These are phyloP conservation scores for Yamadazyma sp. DNA, from an alignment of 805 yeast genomes.

Conservation along the genomic window DNA sequence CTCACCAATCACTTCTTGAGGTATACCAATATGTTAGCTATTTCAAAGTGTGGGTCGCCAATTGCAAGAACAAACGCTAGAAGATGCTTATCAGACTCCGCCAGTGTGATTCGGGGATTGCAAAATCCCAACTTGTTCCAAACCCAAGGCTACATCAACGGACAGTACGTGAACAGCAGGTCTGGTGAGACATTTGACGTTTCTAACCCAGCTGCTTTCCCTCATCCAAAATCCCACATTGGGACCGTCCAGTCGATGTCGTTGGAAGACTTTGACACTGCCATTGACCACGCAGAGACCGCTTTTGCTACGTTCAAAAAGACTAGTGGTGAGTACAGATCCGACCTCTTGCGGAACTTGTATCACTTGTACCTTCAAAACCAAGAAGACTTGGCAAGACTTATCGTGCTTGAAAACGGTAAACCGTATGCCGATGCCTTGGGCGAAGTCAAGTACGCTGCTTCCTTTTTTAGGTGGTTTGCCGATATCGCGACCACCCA, in stretches of 20 bases:
- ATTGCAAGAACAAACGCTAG: neutral
- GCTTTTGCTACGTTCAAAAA: slow-evolving; percentile 55
- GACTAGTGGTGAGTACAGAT: slow-evolving; percentile 57
- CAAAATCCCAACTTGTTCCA: slow-evolving; percentile 15
- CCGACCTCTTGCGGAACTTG: slow-evolving; percentile 51
- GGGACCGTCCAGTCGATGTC: slow-evolving; percentile 58
- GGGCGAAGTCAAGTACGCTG: slow-evolving; percentile 67
- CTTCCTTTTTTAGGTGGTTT: slow-evolving; percentile 87
- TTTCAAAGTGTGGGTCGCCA: neutral
- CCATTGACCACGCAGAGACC: slow-evolving; percentile 53
- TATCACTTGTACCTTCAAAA: slow-evolving; percentile 55
- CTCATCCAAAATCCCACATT: slow-evolving; percentile 36
- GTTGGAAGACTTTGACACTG: slow-evolving; percentile 46
- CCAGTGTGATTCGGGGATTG: slow-evolving; percentile 9
- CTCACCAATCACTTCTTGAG: neutral
- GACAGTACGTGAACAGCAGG: slow-evolving; percentile 61
- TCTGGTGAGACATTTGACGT: slow-evolving; percentile 57
- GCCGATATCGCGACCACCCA: slow-evolving; percentile 77
- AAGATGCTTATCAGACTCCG: slow-evolving; percentile 5
- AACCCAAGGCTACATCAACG: slow-evolving; percentile 67
- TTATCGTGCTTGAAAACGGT: slow-evolving; percentile 72
- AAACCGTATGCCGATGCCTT: slow-evolving; percentile 69
- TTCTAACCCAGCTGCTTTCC: slow-evolving; percentile 66
- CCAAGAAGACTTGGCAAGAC: slow-evolving; percentile 61
- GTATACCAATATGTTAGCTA: neutral